phyloP scores from a whole-genome alignment of 768 basidiomycete genomes.

The Lactifluus piperatus region DNA sequence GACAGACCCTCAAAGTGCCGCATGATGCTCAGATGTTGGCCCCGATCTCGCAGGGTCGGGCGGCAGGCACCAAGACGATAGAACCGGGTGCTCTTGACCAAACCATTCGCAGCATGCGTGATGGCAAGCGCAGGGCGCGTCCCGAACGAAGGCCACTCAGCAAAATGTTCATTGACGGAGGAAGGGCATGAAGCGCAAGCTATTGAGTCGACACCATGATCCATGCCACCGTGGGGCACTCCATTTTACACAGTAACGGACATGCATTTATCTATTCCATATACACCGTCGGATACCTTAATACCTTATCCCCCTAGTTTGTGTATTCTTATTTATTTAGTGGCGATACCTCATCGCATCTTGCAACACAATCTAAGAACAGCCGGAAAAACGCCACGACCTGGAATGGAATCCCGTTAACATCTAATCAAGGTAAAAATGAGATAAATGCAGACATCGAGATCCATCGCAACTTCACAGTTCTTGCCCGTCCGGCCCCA shows the following conservation, averaged over 20 bases:
- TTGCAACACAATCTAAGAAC: conserved; percentile 48
- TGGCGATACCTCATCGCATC: conserved; percentile 53
- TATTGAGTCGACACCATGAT: conserved; percentile 11
- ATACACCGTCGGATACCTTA: not conserved
- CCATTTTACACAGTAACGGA: not conserved
- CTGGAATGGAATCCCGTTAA: conserved; percentile 30
- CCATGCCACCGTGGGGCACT: too few relatives aligned
- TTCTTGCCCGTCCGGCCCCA: conserved; percentile 76
- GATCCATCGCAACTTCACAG: conserved; percentile 55
- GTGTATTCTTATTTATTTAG: conserved; percentile 36
- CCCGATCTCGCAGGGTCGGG: conserved; percentile 34
- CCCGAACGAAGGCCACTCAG: conserved; percentile 47
- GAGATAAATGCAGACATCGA: conserved; percentile 45
- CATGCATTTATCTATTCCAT: not conserved
- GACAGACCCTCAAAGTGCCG: conserved; percentile 37
- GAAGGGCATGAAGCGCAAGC: conserved; percentile 24
- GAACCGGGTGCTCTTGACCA: conserved; percentile 78
- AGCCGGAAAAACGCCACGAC: conserved; percentile 56
- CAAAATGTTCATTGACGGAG: conserved; percentile 75
- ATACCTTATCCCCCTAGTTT: not conserved
- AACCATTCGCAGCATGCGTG: conserved; percentile 72
- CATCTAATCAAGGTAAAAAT: not conserved
- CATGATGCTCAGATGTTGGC: conserved; percentile 24
- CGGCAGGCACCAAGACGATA: conserved; percentile 43
- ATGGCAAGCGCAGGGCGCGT: conserved; percentile 48